Conservation (phyloP, 129 eudicot species). For the Artemisia tridentata region DNA sequence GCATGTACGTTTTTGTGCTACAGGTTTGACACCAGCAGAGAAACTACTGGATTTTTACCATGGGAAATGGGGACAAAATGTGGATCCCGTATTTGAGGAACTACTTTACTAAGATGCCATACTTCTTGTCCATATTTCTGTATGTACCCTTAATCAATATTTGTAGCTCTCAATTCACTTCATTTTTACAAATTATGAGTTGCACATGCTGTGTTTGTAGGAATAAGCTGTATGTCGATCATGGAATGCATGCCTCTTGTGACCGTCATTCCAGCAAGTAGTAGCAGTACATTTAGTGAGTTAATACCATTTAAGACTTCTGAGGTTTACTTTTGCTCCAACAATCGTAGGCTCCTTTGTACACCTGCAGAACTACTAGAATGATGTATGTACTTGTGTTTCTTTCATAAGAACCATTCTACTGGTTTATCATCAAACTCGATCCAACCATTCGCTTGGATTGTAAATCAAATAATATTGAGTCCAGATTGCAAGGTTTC, state of each 20-base stretch:
- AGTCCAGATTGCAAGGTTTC: not conserved
- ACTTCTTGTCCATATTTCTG: slow-evolving; percentile 27
- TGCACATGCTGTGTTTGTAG: slow-evolving; percentile 22
- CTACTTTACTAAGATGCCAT: slow-evolving; percentile 59
- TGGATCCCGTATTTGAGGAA: slow-evolving; percentile 88
- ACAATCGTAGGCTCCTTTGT: slow-evolving; percentile 12
- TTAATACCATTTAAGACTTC: slow-evolving; percentile 8
- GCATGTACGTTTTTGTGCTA: slow-evolving; percentile 12
- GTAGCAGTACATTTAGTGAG: not conserved
- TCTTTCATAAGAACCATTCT: not conserved
- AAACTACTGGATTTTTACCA: slow-evolving; percentile 84
- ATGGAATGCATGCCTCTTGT: slow-evolving; percentile 3
- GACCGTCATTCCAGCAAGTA: slow-evolving; percentile 4
- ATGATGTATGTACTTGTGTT: slow-evolving; percentile 1
- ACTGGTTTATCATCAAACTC: not conserved
- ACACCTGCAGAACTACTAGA: slow-evolving; percentile 1
- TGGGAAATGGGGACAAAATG: slow-evolving; percentile 80
- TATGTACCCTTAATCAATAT: slow-evolving; percentile 6
- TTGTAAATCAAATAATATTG: slow-evolving; percentile 5
- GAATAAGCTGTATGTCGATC: slow-evolving; percentile 37
- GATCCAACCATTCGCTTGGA: not conserved
- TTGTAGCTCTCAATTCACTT: not conserved
- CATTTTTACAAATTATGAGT: not conserved
- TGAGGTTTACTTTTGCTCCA: slow-evolving; percentile 4
- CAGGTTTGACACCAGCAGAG: slow-evolving; percentile 96